phyloP scores from a whole-genome alignment of 1,284 basidiomycete species.

The Macrocybe sp. region DNA sequence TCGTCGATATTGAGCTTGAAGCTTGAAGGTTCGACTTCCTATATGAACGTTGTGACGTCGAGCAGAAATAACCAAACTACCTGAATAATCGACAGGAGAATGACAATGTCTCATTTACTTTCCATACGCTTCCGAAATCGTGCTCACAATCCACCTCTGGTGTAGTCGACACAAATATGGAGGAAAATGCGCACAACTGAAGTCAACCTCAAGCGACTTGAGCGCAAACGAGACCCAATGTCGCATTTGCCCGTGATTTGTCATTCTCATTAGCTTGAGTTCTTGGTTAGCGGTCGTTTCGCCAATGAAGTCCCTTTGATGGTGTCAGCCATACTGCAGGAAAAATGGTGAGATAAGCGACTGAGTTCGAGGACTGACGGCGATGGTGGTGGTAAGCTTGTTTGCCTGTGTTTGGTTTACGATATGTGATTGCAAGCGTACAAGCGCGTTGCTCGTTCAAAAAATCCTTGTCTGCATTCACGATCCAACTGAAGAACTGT shows the following conservation, averaged over 20 bases:
- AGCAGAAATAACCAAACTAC: neutral
- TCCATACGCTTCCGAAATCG: constrained; percentile 57
- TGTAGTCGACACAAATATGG: constrained; percentile 10
- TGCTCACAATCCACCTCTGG: constrained; percentile 4
- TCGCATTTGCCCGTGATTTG: constrained; percentile 60
- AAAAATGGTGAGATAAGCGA: no score
- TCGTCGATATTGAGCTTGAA: constrained; percentile 58
- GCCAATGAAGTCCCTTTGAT: no score
- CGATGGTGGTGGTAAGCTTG: no score
- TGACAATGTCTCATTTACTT: constrained; percentile 47
- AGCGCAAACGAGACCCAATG: constrained; percentile 38
- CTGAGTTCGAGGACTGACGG: no score
- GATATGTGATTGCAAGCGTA: no score
- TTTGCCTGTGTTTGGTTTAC: no score
- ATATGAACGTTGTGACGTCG: neutral
- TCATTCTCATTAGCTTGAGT: constrained; percentile 45
- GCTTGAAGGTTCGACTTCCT: constrained; percentile 43
- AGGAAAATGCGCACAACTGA: constrained; percentile 10
- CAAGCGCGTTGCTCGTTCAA: no score
- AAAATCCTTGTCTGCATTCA: no score
- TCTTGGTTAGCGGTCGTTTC: no score
- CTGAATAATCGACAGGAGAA: constrained; percentile 39
- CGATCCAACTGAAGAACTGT: no score
- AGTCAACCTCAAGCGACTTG: constrained; percentile 6
- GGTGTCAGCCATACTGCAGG: no score